phyloP scores from a whole-genome alignment of 352 stramenopile genomes.

The Pythium coloratum region DNA sequence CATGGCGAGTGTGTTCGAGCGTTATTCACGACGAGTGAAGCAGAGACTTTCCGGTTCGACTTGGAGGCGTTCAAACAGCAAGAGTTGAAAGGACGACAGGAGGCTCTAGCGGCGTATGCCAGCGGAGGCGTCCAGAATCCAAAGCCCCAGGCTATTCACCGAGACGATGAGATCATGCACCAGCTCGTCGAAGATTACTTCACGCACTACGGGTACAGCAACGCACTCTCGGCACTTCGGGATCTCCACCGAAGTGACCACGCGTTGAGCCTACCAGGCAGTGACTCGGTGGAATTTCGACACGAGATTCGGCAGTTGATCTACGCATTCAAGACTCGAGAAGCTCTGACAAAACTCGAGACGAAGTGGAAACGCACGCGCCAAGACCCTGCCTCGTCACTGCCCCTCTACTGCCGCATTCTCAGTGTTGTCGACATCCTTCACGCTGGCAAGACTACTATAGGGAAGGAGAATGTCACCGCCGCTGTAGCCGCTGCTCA shows the following conservation, averaged over 20 bases:
- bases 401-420: constrained; percentile 14
- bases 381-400: neutral
- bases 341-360: constrained; percentile 7
- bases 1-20: constrained; percentile 44
- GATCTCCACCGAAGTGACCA: constrained; percentile 8
- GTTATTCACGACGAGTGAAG: constrained; percentile 18
- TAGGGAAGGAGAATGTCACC: neutral
- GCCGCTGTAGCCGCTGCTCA: constrained; percentile 8
- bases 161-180: constrained; percentile 22
- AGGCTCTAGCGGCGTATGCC: constrained; percentile 26
- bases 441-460: neutral
- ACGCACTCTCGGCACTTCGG: constrained; percentile 9
- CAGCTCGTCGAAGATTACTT: constrained; percentile 27
- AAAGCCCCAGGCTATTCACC: neutral
- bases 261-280: neutral
- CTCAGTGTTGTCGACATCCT: constrained; percentile 17
- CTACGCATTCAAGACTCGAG: constrained; percentile 17
- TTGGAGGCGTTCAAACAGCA: constrained; percentile 44
- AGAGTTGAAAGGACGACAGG: constrained; percentile 48
- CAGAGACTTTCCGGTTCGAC: constrained; percentile 47
- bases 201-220: constrained; percentile 23
- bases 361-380: neutral
- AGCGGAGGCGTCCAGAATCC: neutral
- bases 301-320: constrained; percentile 17
- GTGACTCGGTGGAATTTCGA: constrained; percentile 4